A percentile compares a stretch with the other conserved stretches of the same genome.
phyloP scores from a whole-genome alignment of 2,329 filamentous ascomycete species.

The Paecilomyces dactylethromorphus region DNA sequence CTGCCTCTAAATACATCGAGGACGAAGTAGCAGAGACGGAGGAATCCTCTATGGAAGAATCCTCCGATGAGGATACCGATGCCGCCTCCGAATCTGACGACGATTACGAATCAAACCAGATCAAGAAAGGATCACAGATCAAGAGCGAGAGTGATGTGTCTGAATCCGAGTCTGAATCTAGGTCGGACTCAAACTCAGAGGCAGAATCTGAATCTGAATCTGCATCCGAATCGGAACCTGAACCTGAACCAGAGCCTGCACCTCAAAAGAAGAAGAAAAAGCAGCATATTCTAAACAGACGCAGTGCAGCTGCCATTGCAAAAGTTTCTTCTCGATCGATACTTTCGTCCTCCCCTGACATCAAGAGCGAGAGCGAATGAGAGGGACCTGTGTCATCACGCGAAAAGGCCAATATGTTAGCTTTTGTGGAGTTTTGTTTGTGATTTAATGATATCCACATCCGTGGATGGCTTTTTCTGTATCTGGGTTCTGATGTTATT shows the following conservation, averaged over 20 bases:
- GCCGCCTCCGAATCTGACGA: neutral
- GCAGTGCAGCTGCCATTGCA: neutral
- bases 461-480: neutral
- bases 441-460: neutral
- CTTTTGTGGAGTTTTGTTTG: neutral
- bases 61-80: neutral
- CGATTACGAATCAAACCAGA: neutral
- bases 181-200: neutral
- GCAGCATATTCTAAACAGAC: neutral
- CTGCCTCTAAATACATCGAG: neutral
- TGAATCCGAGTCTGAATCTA: neutral
- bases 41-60: constrained; percentile 1
- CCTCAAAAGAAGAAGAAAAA: neutral
- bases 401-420: neutral
- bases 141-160: neutral
- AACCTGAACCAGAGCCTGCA: neutral
- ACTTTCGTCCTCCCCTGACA: neutral
- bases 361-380: neutral
- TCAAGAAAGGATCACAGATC: neutral
- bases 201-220: neutral
- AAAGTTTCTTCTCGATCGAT: neutral
- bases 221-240: neutral
- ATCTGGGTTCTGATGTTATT: neutral
- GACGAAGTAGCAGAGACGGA: constrained; percentile 1
- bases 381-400: neutral